These are phyloP conservation scores for Gossypium bickii DNA, from an alignment of 345 rosid genomes.

Conservation along the genomic window DNA sequence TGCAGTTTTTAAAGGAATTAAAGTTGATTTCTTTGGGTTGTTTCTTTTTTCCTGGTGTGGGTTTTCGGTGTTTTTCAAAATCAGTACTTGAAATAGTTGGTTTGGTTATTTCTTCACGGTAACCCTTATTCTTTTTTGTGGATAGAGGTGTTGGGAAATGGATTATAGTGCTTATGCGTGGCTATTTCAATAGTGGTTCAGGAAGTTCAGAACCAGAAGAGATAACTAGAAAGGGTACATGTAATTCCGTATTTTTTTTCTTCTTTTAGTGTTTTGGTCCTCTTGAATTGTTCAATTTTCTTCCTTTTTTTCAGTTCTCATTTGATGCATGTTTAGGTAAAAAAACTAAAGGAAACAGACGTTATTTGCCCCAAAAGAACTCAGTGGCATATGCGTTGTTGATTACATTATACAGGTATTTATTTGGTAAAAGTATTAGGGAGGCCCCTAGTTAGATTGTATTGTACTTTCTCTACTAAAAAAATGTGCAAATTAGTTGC, in stretches of 20 bases:
- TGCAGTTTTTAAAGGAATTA: background rate
- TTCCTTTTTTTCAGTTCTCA: background rate
- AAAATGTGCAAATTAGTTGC: too few relatives aligned
- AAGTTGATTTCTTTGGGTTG: background rate
- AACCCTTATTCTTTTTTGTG: constrained; percentile 9
- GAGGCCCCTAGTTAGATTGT: too few relatives aligned
- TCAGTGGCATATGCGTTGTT: constrained; percentile 84
- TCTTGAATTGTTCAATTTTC: constrained; percentile 1
- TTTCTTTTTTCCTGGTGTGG: background rate
- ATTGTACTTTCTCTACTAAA: too few relatives aligned
- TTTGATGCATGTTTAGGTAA: constrained; percentile 37
- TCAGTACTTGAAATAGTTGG: background rate
- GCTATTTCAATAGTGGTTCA: constrained; percentile 45
- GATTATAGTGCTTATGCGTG: constrained; percentile 66
- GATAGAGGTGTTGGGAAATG: constrained; percentile 91
- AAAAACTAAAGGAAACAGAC: constrained; percentile 41
- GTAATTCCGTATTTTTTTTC: background rate
- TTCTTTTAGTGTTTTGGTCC: background rate
- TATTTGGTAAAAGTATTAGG: too few relatives aligned
- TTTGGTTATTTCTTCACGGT: background rate
- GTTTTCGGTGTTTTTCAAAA: background rate
- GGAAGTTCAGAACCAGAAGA: constrained; percentile 56
- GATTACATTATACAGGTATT: constrained; percentile 70
- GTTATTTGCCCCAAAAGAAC: constrained; percentile 72
- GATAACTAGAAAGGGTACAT: constrained; percentile 36